Base-by-base conservation (phyloP, 768 basidiomycete species). In the Boletus subparvulus region DNA sequence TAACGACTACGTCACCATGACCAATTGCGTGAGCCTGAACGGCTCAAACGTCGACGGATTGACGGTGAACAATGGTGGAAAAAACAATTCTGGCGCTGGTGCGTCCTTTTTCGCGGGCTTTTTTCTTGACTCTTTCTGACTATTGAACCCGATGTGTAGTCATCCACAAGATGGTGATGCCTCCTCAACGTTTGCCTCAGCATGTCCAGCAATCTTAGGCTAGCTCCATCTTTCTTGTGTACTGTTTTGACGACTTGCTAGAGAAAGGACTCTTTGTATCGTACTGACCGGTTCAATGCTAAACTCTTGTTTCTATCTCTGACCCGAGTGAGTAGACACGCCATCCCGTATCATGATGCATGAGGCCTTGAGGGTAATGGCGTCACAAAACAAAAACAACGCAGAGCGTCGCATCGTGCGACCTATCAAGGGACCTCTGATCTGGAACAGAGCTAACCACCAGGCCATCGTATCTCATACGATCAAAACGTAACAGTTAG, bases 21-120 rank as follows among this genome's bases (percentile, higher is more conserved):
- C 12, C 10, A 52, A 61, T n/a, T 58, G 52, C 26, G 2, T 61
- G 26, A 48, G 49, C 0, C 13, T 64, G 13, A 40, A 0, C 0
- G 16, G 4, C 26, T 56, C 60, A 1, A 51, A 2, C 3, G 54
- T 40, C 5, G 45, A 54, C 0, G 64, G 59, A 17, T 0, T 53
- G 19, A 65, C 62, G 12, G 5, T 64, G 44, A 58, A 64, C 36
- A 52, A 43, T 35, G 49, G 49, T 12, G 54, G 51, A 19, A 12
- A 1, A 17, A 21, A 50, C 2, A 56, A 56, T 9, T 16, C 49
- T 33, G 64, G 64, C 10, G 52, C 56, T 24, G 57, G 64, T 64
- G 8, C n/a, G 64, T 59, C 21, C 17, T 13, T 13, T 41, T 4
- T 45, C 6, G 16, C 21, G 14, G n/a, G n/a, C n/a, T 17, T 11